Percentiles rank a stretch among this genome's conserved stretches.
These are phyloP conservation scores for Termitomyces eurrhizus DNA, from an alignment of 768 basidiomycete species.

Conservation along the genomic window DNA sequence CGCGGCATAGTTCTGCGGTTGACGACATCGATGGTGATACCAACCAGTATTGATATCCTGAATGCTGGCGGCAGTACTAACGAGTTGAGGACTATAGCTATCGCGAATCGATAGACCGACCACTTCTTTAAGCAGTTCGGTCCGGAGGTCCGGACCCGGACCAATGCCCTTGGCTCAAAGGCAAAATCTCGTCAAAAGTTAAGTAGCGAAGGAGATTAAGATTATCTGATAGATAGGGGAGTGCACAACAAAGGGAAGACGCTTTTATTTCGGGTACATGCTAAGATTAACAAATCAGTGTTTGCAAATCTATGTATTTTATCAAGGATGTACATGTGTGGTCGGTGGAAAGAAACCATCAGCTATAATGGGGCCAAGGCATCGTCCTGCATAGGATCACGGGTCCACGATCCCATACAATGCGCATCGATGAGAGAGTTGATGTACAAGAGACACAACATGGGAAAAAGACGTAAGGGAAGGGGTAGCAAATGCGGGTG, in stretches of 20 bases:
- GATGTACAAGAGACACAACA: neutral
- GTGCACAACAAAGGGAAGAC: neutral
- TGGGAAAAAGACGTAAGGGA: neutral
- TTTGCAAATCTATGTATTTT: neutral
- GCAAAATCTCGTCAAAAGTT: neutral
- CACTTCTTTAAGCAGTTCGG: neutral
- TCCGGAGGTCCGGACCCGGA: neutral
- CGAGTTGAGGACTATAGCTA: neutral
- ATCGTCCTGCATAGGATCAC: neutral
- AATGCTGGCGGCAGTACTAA: neutral
- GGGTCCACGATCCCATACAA: neutral
- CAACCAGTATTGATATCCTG: neutral
- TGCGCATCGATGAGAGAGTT: neutral
- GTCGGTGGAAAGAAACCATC: neutral
- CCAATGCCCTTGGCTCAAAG: neutral
- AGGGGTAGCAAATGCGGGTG: neutral
- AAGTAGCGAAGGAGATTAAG: neutral
- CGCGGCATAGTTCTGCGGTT: neutral
- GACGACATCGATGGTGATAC: conserved; percentile 2
- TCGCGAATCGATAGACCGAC: neutral
- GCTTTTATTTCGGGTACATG: neutral
- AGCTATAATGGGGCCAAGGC: neutral
- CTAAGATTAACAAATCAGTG: neutral
- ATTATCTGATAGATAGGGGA: neutral
- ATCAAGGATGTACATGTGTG: neutral